Conservation (phyloP, 2,329 filamentous ascomycete species). For the Hypoxylon sp. region DNA sequence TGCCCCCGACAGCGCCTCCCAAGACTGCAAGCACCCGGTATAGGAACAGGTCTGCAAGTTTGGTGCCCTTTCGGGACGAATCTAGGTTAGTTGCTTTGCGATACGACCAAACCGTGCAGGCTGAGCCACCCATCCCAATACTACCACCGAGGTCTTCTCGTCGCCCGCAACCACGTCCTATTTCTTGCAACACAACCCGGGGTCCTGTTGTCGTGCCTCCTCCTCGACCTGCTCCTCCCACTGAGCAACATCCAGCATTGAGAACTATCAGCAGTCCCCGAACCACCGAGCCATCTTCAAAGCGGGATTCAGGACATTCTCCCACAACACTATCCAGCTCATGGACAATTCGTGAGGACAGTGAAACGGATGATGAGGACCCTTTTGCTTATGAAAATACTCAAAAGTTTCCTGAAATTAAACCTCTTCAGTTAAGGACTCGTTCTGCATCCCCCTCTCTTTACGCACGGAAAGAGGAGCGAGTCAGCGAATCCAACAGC, state of each 20-base stretch:
- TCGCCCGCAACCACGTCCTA: slow-evolving; percentile 43
- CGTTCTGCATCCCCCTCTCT: slow-evolving; percentile 45
- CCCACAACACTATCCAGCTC: slow-evolving; percentile 52
- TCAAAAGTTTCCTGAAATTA: slow-evolving; percentile 35
- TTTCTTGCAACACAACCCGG: slow-evolving; percentile 42
- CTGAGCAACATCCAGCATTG: slow-evolving; percentile 63
- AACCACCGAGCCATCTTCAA: slow-evolving; percentile 53
- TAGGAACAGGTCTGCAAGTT: slow-evolving; percentile 50
- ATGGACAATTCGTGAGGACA: slow-evolving; percentile 51
- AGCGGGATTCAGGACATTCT: slow-evolving; percentile 64
- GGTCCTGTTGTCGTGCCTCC: slow-evolving; percentile 49
- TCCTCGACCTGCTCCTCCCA: slow-evolving; percentile 52
- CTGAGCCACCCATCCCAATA: slow-evolving; percentile 65
- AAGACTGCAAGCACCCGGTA: slow-evolving; percentile 52
- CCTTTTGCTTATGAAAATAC: slow-evolving; percentile 46
- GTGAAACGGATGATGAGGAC: slow-evolving; percentile 53
- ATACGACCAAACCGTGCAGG: slow-evolving; percentile 68
- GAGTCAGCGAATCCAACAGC: slow-evolving; percentile 41
- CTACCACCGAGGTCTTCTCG: slow-evolving; percentile 54
- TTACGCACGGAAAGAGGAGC: slow-evolving; percentile 43
- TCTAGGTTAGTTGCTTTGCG: slow-evolving; percentile 62
- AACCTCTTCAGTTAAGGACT: slow-evolving; percentile 40
- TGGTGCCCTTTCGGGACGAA: slow-evolving; percentile 57
- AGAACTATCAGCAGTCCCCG: slow-evolving; percentile 49
- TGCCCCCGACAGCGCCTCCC: slow-evolving; percentile 29